Evolutionary conservation across 139 green algal genomes (phyloP), one percentile per base, ranked within the genome.

Genomic region (Picochlorum sp.): DNA sequence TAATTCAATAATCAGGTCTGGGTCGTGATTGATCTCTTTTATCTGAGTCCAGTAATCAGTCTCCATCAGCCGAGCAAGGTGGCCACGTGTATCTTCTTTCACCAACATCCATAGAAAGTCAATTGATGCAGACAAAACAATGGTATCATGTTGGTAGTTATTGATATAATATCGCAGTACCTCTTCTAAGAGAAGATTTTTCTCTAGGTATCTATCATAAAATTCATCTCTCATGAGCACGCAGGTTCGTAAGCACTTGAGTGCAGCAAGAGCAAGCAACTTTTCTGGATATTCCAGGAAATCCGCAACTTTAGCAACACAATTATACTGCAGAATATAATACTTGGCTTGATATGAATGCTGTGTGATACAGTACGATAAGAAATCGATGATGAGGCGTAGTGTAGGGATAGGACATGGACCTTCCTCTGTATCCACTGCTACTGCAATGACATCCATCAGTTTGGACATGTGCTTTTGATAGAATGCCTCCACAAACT

Each of bases 401-500:
- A 96, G 67, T 18, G 81, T 86, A 45, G 62, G 6, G 15, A n/a
- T 18, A 55, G 15, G 15, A 18, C 6, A 18, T 28, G 62, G 20
- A 20, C 26, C 57, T 50, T 44, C 23, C 44, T 32, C 8, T 20
- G 9, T 56, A 23, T 65, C 58, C 2, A 16, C 58, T 14, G 58
- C 58, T 30, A 24, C 62, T 8, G 30, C 61, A 63, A 74, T 34
- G 44, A 20, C 56, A 45, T 61, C 54, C 44, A 95, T 57, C 24
- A 95, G 65, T 45, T 73, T 67, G 16, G 76, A 68, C 3, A 96
- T 79, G 76, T 91, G 85, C 13, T 78, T 67, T 13, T 90, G 82
- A 78, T 99, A 99, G 69, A 99, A 98, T 6, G 95, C 45, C 47
- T 98, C 88, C 51, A 98, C 65, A 65, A 99, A 97, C 30, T 82